Evolutionary conservation across 2,329 filamentous ascomycete genomes (phyloP).

Genomic region (Tolypocladium amazonense): DNA sequence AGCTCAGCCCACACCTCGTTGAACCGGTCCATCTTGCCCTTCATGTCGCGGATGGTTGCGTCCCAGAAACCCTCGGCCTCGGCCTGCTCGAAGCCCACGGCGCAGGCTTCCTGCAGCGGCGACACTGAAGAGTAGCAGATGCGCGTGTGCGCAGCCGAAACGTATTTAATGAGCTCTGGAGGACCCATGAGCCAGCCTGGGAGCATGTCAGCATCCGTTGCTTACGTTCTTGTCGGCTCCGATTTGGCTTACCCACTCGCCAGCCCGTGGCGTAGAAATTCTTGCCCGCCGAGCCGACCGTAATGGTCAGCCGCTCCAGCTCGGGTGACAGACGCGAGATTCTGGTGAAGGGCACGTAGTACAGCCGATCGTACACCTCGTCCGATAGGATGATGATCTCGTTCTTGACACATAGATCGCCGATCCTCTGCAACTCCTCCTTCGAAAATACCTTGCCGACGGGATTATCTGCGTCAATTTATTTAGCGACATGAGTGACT

Average conservation of each 20-base stretch:
- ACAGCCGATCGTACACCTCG: conserved; percentile 90
- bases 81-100: conserved; percentile 88
- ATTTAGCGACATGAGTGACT: not conserved
- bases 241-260: conserved; percentile 53
- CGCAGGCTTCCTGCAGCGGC: conserved; percentile 86
- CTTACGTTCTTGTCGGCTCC: not conserved
- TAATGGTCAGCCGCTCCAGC: conserved; percentile 77
- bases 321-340: conserved; percentile 86
- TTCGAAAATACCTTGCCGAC: conserved; percentile 91
- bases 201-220: not conserved
- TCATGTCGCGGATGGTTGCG: conserved; percentile 74
- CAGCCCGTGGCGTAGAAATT: conserved; percentile 98
- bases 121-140: conserved; percentile 95
- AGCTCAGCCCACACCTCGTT: conserved; percentile 72
- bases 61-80: conserved; percentile 83
- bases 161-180: conserved; percentile 79
- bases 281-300: conserved; percentile 93
- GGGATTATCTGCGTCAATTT: conserved; percentile 58
- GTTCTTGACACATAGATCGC: conserved; percentile 81
- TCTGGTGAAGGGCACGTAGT: conserved; percentile 89
- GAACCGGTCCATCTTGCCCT: conserved; percentile 76
- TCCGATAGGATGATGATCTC: conserved; percentile 89
- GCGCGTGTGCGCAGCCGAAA: conserved; percentile 83
- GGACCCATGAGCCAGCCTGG: conserved; percentile 82
- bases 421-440: conserved; percentile 74